Evolutionary conservation across 306 rosid species (phyloP).

Genomic region (Inga oerstediana): DNA sequence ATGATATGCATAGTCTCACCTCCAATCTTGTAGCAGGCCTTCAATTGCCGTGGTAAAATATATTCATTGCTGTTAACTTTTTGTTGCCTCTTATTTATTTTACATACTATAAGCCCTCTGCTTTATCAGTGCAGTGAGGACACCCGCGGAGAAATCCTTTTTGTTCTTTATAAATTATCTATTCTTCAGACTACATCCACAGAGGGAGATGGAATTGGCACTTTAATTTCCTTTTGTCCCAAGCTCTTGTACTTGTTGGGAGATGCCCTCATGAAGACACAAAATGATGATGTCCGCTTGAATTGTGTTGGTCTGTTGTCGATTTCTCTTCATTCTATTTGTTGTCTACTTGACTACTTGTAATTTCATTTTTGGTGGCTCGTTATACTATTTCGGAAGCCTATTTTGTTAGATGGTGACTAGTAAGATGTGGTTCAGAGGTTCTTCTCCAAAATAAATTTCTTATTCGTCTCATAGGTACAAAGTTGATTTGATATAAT

Average conservation of each 20-base stretch:
- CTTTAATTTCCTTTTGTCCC: conserved; percentile 66
- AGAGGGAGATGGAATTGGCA: conserved; percentile 58
- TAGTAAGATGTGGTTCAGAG: background rate
- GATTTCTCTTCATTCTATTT: conserved; percentile 20
- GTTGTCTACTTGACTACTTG: conserved; percentile 9
- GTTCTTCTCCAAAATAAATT: background rate
- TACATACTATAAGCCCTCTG: background rate
- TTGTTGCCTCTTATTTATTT: conserved; percentile 15
- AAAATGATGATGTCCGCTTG: conserved; percentile 80
- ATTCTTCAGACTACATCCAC: conserved; percentile 51
- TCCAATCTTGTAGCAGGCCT: conserved; percentile 79
- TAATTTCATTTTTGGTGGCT: conserved; percentile 5
- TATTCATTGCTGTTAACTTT: conserved; percentile 10
- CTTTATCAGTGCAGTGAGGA: conserved; percentile 67
- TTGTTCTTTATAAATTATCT: conserved; percentile 75
- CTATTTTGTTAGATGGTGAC: conserved; percentile 11
- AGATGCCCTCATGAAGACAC: conserved; percentile 84
- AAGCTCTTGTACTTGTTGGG: conserved; percentile 66
- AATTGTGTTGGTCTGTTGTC: conserved; percentile 79
- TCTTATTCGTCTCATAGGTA: conserved; percentile 5
- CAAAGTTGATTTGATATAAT: conserved; percentile 12
- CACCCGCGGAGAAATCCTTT: conserved; percentile 84
- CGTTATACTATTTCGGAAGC: conserved; percentile 21
- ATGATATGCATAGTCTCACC: conserved; percentile 54
- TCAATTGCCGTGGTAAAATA: conserved; percentile 78